These are phyloP conservation scores for Colletotrichum melonis DNA, from an alignment of 2,329 filamentous ascomycete species.

Conservation along the genomic window DNA sequence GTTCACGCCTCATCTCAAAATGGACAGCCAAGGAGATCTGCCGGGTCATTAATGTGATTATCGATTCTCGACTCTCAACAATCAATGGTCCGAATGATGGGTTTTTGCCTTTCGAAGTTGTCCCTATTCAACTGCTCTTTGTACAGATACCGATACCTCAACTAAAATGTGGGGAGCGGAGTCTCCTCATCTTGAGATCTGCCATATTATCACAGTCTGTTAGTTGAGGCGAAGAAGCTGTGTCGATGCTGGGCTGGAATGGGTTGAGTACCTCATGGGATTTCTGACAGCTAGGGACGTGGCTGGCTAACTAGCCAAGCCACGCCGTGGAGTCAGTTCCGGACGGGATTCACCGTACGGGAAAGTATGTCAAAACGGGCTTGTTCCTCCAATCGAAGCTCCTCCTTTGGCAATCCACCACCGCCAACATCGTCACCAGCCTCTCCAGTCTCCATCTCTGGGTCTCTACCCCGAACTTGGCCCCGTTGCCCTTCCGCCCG, in stretches of 20 bases:
- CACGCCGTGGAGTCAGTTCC: not conserved
- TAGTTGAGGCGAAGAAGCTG: not conserved
- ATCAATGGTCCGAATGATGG: not conserved
- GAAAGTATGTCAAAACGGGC: not conserved
- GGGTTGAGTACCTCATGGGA: not conserved
- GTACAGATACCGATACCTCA: not conserved
- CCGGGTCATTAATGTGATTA: not conserved
- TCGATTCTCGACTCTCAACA: not conserved
- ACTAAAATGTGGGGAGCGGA: not conserved
- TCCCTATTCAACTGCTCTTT: not conserved
- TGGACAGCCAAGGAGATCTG: not conserved
- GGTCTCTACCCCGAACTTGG: not conserved
- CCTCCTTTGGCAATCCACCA: constrained; percentile 5
- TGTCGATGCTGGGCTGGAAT: not conserved
- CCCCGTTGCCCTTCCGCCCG: not conserved
- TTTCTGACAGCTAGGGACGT: not conserved
- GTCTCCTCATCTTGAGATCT: not conserved
- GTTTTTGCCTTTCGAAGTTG: not conserved
- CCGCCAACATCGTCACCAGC: not conserved
- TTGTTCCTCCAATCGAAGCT: constrained; percentile 1
- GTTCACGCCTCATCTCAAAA: constrained; percentile 3
- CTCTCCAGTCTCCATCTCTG: not conserved
- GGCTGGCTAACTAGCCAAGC: not conserved
- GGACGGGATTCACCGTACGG: not conserved
- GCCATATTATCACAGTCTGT: not conserved